Conservation (phyloP, 2,329 filamentous ascomycete species). For the Xylaria polymorpha region DNA sequence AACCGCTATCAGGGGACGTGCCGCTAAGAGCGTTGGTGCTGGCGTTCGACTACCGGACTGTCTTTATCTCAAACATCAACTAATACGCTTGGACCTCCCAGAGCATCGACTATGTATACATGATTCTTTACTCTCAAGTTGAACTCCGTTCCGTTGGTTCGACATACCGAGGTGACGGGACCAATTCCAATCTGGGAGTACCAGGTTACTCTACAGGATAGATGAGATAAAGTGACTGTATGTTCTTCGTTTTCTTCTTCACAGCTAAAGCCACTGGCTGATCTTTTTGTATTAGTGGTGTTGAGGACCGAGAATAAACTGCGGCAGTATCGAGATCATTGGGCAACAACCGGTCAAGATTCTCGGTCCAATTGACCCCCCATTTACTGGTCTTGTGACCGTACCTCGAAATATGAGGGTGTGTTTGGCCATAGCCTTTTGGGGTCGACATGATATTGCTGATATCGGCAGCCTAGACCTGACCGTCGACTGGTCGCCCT, state of each 20-base stretch:
- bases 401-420: neutral
- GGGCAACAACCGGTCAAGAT: neutral
- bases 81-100: neutral
- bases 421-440: neutral
- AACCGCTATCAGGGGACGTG: neutral
- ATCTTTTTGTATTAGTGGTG: slow-evolving; percentile 5
- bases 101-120: neutral
- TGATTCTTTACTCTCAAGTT: neutral
- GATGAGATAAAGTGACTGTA: neutral
- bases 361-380: neutral
- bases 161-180: neutral
- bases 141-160: neutral
- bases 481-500: neutral
- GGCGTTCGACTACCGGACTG: neutral
- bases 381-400: neutral
- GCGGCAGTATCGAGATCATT: slow-evolving; percentile 5
- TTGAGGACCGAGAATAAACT: neutral
- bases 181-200: neutral
- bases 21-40: neutral
- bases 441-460: neutral
- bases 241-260: neutral
- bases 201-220: slow-evolving; percentile 3
- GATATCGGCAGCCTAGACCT: neutral
- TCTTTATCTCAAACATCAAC: slow-evolving; percentile 20
- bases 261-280: slow-evolving; percentile 8